A percentile compares a stretch with the other conserved stretches of the same genome.
Evolutionary conservation across 495 filamentous ascomycete species (phyloP).

Genomic region (Penicillium simplicissimum): DNA sequence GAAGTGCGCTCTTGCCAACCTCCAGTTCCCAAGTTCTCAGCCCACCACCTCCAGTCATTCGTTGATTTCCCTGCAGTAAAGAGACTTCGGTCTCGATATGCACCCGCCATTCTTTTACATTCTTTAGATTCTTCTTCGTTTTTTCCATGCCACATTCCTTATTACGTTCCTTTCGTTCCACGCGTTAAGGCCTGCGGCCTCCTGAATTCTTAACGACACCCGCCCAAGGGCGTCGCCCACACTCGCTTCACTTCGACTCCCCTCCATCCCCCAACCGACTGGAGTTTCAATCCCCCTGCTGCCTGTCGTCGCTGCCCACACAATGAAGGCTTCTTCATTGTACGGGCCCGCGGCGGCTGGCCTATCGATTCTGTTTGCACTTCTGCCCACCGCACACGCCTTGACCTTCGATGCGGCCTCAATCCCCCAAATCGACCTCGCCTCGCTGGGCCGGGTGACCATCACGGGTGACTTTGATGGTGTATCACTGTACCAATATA

Average conservation of each 20-base stretch:
- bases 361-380: conserved; percentile 41
- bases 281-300: conserved; percentile 11
- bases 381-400: conserved; percentile 48
- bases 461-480: conserved; percentile 89
- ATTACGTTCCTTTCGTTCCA: conserved; percentile 37
- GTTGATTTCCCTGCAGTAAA: conserved; percentile 34
- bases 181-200: conserved; percentile 26
- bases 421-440: conserved; percentile 77
- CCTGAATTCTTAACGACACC: conserved; percentile 29
- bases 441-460: conserved; percentile 78
- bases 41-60: conserved; percentile 42
- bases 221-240: conserved; percentile 16
- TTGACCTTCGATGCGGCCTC: conserved; percentile 71
- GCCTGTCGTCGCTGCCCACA: conserved; percentile 47
- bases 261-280: conserved; percentile 8
- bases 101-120: conserved; percentile 31
- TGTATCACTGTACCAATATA: conserved; percentile 85
- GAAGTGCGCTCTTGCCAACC: conserved; percentile 2
- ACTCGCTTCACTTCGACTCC: conserved; percentile 14
- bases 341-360: conserved; percentile 56
- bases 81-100: conserved; percentile 35
- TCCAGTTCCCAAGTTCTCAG: conserved; percentile 9
- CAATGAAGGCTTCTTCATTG: conserved; percentile 61
- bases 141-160: conserved; percentile 37
- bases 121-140: conserved; percentile 22